These are phyloP conservation scores for Fusarium concolor DNA, from an alignment of 2,329 filamentous ascomycete species.

Conservation along the genomic window DNA sequence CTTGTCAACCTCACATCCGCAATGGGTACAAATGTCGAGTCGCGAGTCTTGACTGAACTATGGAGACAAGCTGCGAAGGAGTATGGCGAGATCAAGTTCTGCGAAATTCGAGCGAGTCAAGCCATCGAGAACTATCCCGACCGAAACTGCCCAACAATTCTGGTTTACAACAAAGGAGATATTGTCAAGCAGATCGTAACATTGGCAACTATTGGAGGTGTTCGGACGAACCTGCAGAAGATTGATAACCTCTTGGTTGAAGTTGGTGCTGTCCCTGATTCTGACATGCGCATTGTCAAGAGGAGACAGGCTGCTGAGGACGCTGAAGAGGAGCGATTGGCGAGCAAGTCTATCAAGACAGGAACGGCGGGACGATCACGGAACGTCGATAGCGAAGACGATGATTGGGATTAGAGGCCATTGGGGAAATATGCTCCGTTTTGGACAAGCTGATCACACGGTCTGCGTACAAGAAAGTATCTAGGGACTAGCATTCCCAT, in stretches of 20 bases:
- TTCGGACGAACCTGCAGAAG: conserved; percentile 76
- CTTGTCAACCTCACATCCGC: conserved; percentile 87
- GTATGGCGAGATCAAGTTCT: conserved; percentile 97
- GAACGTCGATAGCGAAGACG: conserved; percentile 64
- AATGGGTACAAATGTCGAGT: conserved; percentile 84
- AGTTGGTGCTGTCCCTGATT: conserved; percentile 80
- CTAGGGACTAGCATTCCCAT: neutral
- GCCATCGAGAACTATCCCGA: conserved; percentile 98
- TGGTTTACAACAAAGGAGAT: conserved; percentile 92
- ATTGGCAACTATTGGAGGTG: conserved; percentile 80
- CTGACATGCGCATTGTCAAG: conserved; percentile 81
- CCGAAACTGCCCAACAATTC: conserved; percentile 90
- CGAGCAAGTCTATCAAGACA: conserved; percentile 62
- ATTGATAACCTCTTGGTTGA: conserved; percentile 85
- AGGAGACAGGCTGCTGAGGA: conserved; percentile 70
- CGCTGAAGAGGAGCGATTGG: conserved; percentile 67
- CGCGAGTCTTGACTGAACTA: conserved; percentile 82
- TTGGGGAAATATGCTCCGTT: neutral
- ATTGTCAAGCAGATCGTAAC: conserved; percentile 95
- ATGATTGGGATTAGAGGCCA: conserved; percentile 69
- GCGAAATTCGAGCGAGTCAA: conserved; percentile 90
- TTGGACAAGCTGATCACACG: neutral
- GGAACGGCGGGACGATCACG: conserved; percentile 61
- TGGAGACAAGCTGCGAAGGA: conserved; percentile 87
- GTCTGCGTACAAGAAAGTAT: neutral